A percentile compares a stretch with the other conserved stretches of the same genome.
phyloP scores from a whole-genome alignment of 78 protist species.

The Polysphondylium violaceum region DNA sequence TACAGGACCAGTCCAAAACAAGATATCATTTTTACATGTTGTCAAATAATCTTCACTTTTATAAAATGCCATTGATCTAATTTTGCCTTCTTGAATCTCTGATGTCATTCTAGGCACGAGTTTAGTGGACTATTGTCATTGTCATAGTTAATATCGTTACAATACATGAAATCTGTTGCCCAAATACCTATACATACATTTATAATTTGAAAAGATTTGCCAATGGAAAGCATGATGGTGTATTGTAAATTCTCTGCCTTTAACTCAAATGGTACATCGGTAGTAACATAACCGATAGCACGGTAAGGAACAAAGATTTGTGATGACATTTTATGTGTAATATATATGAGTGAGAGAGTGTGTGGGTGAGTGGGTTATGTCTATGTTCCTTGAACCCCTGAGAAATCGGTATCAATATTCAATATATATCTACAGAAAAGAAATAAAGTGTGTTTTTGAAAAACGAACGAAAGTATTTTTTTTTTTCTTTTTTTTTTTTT shows the following conservation, averaged over 20 bases:
- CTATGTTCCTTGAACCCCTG: too few relatives aligned
- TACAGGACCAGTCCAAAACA: conserved; percentile 42
- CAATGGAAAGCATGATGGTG: conserved; percentile 46
- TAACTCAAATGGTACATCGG: conserved; percentile 42
- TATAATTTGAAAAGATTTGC: conserved; percentile 33
- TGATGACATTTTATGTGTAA: conserved; percentile 1
- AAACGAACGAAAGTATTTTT: background rate
- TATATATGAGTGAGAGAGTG: background rate
- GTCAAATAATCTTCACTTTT: conserved; percentile 10
- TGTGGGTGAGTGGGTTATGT: too few relatives aligned
- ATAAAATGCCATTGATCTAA: conserved; percentile 32
- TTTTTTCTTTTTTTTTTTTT: too few relatives aligned
- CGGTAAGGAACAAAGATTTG: conserved; percentile 36
- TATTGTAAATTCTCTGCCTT: conserved; percentile 21
- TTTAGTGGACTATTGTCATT: conserved; percentile 68
- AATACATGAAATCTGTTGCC: too few relatives aligned
- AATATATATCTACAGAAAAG: too few relatives aligned
- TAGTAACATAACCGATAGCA: conserved; percentile 39
- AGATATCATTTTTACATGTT: conserved; percentile 36
- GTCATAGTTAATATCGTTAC: too few relatives aligned
- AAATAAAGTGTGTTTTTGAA: background rate
- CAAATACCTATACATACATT: conserved; percentile 10
- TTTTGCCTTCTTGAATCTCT: conserved; percentile 21
- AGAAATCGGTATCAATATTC: too few relatives aligned
- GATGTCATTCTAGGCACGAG: conserved; percentile 31